phyloP scores from a whole-genome alignment of 495 filamentous ascomycete species.

The Penicillium ochrochloron region DNA sequence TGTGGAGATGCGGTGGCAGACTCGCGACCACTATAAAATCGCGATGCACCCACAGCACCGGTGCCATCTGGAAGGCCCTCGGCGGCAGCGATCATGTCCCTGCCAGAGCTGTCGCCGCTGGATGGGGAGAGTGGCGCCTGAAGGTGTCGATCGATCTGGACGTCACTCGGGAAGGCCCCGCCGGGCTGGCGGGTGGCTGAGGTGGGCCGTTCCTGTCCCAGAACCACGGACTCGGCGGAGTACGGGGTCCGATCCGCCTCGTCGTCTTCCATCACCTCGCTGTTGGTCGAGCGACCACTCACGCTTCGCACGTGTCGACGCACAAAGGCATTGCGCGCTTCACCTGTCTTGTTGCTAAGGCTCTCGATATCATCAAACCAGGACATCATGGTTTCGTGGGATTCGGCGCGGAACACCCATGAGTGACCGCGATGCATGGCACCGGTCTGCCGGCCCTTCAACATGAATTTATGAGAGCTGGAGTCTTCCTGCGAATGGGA shows the following conservation, averaged over 20 bases:
- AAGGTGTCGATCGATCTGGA: constrained; percentile 79
- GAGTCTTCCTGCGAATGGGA: constrained; percentile 84
- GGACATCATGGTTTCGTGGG: constrained; percentile 93
- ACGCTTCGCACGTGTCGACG: constrained; percentile 74
- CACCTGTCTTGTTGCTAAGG: constrained; percentile 84
- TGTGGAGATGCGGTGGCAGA: constrained; percentile 21
- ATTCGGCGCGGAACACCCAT: constrained; percentile 97
- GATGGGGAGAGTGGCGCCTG: constrained; percentile 75
- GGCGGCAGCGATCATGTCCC: constrained; percentile 63
- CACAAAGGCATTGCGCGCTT: constrained; percentile 87
- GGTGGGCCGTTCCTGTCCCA: constrained; percentile 49
- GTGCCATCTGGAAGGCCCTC: constrained; percentile 56
- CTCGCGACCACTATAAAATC: constrained; percentile 22
- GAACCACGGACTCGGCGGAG: constrained; percentile 59
- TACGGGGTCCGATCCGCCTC: constrained; percentile 80
- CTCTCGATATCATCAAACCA: constrained; percentile 94
- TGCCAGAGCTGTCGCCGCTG: constrained; percentile 72
- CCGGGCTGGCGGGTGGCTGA: constrained; percentile 70
- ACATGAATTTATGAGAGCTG: constrained; percentile 95
- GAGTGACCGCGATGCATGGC: constrained; percentile 92
- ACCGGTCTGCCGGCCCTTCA: constrained; percentile 94
- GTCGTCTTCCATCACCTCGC: constrained; percentile 83
- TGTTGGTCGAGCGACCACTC: constrained; percentile 69
- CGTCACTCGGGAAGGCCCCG: constrained; percentile 87
- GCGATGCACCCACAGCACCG: constrained; percentile 29